A percentile compares a stretch with the other conserved stretches of the same genome.
Evolutionary conservation across 2,329 filamentous ascomycete genomes (phyloP).

Genomic region (Exophiala mesophila): DNA sequence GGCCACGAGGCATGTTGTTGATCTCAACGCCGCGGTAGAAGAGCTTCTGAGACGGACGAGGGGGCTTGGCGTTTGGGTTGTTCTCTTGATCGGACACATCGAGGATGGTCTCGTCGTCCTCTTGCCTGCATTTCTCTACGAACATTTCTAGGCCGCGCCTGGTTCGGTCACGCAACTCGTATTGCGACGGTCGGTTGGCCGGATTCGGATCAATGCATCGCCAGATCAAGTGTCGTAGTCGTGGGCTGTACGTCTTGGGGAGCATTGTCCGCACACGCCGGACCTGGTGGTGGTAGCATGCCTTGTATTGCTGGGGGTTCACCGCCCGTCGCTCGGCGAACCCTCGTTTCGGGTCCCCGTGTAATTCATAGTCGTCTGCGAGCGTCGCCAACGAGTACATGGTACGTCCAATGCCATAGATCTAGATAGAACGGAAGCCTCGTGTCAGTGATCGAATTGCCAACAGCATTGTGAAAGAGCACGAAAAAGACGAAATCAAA

Average conservation of each 20-base stretch:
- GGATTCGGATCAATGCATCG: conserved; percentile 19
- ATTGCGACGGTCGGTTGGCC: conserved; percentile 13
- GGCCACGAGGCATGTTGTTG: conserved; percentile 16
- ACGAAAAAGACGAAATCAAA: too few relatives aligned
- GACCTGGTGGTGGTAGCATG: conserved; percentile 18
- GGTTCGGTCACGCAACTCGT: conserved; percentile 14
- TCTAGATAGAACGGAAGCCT: too few relatives aligned
- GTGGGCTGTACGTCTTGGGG: conserved; percentile 12
- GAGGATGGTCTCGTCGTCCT: neutral
- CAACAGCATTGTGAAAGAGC: too few relatives aligned
- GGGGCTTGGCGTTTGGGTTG: neutral
- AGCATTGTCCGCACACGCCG: conserved; percentile 5
- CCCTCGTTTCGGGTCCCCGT: neutral
- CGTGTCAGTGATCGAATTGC: too few relatives aligned
- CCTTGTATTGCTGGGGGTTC: conserved; percentile 2
- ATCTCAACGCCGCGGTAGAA: conserved; percentile 21
- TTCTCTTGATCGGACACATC: neutral
- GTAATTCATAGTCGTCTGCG: neutral
- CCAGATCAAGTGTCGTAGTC: conserved; percentile 12
- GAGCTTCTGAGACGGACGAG: conserved; percentile 6
- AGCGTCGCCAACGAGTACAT: neutral
- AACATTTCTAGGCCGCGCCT: conserved; percentile 8
- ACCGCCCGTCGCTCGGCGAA: conserved; percentile 4
- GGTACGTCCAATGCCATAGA: conserved; percentile 1
- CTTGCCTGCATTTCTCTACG: neutral